A percentile compares a stretch with the other conserved stretches of the same genome.
Conservation (phyloP, 2,329 filamentous ascomycete genomes). For the Erysiphe pulchra region DNA sequence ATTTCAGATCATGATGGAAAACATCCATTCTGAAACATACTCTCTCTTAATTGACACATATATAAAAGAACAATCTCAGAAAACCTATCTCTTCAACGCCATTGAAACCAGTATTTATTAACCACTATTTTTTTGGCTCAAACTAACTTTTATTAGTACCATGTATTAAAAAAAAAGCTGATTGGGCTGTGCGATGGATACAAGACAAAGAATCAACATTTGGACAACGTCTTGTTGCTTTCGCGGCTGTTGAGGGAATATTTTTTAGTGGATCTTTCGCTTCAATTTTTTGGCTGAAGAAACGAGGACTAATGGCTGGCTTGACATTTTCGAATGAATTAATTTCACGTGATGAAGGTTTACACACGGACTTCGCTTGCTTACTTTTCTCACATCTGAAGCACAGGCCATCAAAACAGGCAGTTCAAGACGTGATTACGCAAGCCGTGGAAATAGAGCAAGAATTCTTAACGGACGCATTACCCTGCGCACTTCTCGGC, state of each 20-base stretch:
- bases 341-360: conserved; percentile 96
- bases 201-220: conserved; percentile 82
- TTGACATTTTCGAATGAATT: conserved; percentile 99
- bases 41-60: conserved; percentile 97
- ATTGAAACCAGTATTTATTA: conserved; percentile 71
- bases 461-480: conserved; percentile 89
- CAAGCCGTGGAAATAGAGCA: conserved; percentile 90
- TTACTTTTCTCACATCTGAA: conserved; percentile 93
- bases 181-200: conserved; percentile 95
- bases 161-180: conserved; percentile 93
- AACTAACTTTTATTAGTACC: conserved; percentile 32
- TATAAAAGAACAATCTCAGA: conserved; percentile 91
- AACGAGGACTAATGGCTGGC: conserved; percentile 96
- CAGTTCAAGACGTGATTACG: conserved; percentile 69
- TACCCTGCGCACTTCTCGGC: conserved; percentile 77
- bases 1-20: conserved; percentile 99
- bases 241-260: conserved; percentile 95
- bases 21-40: conserved; percentile 99
- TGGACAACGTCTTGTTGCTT: conserved; percentile 82
- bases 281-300: conserved; percentile 99
- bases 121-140: conserved; percentile 9
- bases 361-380: conserved; percentile 98
- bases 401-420: conserved; percentile 59
- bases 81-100: conserved; percentile 87
- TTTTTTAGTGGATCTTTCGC: conserved; percentile 99